Evolutionary conservation across 129 eudicot genomes (phyloP).

Genomic region (Centrapalus pauciflorus): DNA sequence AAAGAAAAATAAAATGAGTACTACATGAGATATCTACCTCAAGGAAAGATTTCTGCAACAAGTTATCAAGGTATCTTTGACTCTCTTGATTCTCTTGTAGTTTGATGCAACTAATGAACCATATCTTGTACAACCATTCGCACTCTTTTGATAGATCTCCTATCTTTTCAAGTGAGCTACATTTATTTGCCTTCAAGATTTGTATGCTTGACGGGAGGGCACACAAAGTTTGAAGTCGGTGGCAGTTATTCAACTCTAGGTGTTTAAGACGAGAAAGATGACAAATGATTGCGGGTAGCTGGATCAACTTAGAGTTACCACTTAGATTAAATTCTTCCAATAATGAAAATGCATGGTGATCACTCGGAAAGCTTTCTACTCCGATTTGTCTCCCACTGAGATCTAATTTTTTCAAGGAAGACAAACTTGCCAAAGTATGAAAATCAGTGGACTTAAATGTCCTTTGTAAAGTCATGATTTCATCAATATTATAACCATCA

Average conservation of each 20-base stretch:
- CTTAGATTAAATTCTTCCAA: not conserved
- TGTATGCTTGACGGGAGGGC: not conserved
- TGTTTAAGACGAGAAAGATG: not conserved
- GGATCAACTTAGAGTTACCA: not conserved
- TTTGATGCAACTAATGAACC: not conserved
- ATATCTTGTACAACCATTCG: not conserved
- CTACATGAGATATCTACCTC: not conserved
- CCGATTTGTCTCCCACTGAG: not conserved
- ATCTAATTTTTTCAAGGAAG: not conserved
- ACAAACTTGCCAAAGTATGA: not conserved
- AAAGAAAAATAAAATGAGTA: too few species aligned
- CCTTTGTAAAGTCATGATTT: not conserved
- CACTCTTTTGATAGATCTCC: not conserved
- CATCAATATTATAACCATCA: not conserved
- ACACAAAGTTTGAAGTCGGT: not conserved
- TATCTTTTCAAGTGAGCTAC: not conserved
- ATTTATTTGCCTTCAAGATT: not conserved
- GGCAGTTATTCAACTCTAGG: not conserved
- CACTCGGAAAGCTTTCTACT: not conserved
- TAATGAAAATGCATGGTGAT: not conserved
- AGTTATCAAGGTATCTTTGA: not conserved
- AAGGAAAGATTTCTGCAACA: not conserved
- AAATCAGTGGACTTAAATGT: not conserved
- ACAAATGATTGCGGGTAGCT: not conserved
- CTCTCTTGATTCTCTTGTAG: not conserved